Base-by-base conservation (phyloP, 441 rosid species). In the Metrosideros polymorpha region DNA sequence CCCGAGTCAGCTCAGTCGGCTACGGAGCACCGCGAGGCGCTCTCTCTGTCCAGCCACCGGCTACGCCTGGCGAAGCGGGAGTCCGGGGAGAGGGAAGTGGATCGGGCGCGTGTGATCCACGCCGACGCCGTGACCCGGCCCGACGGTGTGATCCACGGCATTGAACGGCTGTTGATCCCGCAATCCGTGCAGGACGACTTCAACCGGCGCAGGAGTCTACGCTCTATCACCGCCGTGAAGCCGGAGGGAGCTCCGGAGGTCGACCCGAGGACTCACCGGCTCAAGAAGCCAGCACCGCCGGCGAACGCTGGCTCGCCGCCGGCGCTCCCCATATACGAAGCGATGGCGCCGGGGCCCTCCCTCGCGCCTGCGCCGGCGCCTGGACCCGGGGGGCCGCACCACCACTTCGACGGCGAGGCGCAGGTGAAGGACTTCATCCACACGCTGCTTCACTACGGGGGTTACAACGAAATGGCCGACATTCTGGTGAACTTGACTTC, bases 391-490 rank as follows among this genome's bases (percentile, higher is more conserved):
- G 99, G 99, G 27, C 93, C 96, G 7, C 96, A 89, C 83, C 94
- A 90, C 82, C 96, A 95, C 85, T 96, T 96, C 84, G 92, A 94
- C 85, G 98, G 98, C 4, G 96, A 94, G 89, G 91, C 93, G 29
- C 98, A 96, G 89, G 98, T 95, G 43, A 96, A 93, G 87, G 98
- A 95, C 85, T 95, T 96, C 61, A 96, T 96, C 85, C 96, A 95
- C 42, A 96, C 99, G 2, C 90, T 96, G 19, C 85, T 96, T 49
- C 97, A 92, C 86, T 96, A 95, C 88, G 98, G 99, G 18, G 99
- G 98, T 7, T 96, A 96, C 91, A 96, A 96, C 85, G 99, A 96
- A 90, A 94, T 96, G 97, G 99, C 99, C 0, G 99, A 96, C 89
- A 95, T 96, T 79, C 88, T 96, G 42, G 99, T 96, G 27, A 96